Percentiles rank a stretch among this genome's conserved stretches.
Evolutionary conservation across 169 alveolate genomes (phyloP).

Genomic region (Cryptosporidium sp.): DNA sequence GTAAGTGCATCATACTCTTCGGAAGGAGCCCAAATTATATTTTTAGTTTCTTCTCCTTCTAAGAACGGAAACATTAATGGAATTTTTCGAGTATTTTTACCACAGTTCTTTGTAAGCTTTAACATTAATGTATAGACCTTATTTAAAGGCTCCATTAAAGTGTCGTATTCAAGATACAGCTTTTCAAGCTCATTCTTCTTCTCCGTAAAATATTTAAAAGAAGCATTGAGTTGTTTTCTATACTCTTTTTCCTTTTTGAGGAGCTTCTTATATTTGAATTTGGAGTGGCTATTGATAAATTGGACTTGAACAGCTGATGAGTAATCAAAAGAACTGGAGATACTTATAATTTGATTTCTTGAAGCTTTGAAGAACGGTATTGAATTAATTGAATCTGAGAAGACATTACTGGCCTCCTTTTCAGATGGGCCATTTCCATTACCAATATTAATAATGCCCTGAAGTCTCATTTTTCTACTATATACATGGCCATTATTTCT

Average conservation of each 20-base stretch:
- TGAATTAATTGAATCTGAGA: not conserved
- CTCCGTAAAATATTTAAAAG: not conserved
- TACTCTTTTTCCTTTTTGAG: constrained; percentile 9
- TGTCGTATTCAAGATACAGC: constrained; percentile 18
- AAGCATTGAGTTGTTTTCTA: not conserved
- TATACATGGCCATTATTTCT: not conserved
- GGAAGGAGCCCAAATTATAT: constrained; percentile 59
- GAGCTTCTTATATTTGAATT: constrained; percentile 2
- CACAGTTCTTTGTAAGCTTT: constrained; percentile 13
- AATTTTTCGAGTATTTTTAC: not conserved
- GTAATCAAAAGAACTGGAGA: not conserved
- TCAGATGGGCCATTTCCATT: not conserved
- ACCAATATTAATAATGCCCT: not conserved
- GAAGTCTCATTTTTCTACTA: not conserved
- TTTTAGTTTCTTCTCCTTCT: constrained; percentile 22
- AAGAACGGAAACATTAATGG: constrained; percentile 62
- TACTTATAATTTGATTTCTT: not conserved
- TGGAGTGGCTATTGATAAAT: not conserved
- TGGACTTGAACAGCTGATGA: not conserved
- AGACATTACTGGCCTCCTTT: not conserved
- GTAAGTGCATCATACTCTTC: constrained; percentile 1
- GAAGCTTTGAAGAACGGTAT: constrained; percentile 44
- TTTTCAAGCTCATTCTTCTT: not conserved
- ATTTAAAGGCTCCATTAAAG: constrained; percentile 49
- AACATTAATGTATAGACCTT: not conserved